Conservation (phyloP, 345 rosid genomes). For the Capsella bursapastoris region DNA sequence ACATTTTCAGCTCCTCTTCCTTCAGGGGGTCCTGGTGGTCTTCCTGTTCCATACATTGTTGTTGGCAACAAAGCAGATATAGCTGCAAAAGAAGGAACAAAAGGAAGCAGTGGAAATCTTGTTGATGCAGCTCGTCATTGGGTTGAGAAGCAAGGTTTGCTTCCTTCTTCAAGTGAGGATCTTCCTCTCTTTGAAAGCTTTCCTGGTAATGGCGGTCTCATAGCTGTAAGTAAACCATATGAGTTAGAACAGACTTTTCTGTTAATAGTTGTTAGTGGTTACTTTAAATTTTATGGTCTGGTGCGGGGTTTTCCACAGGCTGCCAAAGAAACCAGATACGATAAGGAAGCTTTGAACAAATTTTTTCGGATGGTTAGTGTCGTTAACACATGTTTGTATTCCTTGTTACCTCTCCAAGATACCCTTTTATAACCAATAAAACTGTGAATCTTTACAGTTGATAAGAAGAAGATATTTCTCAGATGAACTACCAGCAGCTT, state of each 20-base stretch:
- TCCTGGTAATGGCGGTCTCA: conserved; percentile 83
- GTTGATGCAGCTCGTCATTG: conserved; percentile 98
- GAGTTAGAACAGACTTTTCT: background rate
- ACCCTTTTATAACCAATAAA: background rate
- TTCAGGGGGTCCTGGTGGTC: conserved; percentile 96
- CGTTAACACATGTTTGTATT: background rate
- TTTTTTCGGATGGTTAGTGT: conserved; percentile 80
- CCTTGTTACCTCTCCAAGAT: background rate
- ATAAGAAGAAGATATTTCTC: conserved; percentile 94
- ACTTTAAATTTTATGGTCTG: background rate
- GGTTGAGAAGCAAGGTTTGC: conserved; percentile 99
- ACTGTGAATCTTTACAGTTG: conserved; percentile 56
- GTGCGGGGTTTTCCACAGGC: conserved; percentile 61
- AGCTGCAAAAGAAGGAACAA: conserved; percentile 87
- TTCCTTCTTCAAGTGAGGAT: conserved; percentile 78
- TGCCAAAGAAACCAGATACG: conserved; percentile 92
- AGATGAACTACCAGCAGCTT: conserved; percentile 74
- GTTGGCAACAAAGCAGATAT: conserved; percentile 97
- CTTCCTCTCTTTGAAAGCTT: conserved; percentile 96
- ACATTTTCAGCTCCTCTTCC: conserved; percentile 93
- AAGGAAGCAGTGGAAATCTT: conserved; percentile 97
- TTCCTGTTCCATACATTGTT: conserved; percentile 93
- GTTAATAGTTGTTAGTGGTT: background rate
- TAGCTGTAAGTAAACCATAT: conserved; percentile 60
- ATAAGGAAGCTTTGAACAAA: conserved; percentile 87